Evolutionary conservation across 257 asterid species (phyloP).

Genomic region (Solanum etuberosum): DNA sequence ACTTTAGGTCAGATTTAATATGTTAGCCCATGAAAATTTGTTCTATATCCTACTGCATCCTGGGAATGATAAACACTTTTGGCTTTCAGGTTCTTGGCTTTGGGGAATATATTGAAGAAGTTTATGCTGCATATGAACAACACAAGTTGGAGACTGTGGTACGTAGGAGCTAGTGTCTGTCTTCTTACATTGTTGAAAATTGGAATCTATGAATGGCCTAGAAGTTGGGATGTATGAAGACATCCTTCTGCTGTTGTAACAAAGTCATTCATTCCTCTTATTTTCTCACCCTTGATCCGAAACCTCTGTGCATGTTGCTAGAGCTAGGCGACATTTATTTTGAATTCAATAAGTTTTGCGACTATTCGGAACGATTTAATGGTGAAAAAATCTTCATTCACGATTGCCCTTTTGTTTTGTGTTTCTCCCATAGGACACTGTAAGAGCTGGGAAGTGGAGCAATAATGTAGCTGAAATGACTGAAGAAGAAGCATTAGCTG

Average conservation of each 20-base stretch:
- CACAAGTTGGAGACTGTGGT: slow-evolving; percentile 84
- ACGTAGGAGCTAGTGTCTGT: background rate
- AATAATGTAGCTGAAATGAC: slow-evolving; percentile 85
- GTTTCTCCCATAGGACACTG: slow-evolving; percentile 46
- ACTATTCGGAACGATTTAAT: background rate
- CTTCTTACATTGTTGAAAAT: background rate
- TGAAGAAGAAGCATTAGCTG: slow-evolving; percentile 78
- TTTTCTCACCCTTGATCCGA: background rate
- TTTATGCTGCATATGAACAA: slow-evolving; percentile 88
- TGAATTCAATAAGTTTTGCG: background rate
- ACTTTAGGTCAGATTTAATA: background rate
- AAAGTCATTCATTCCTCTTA: background rate
- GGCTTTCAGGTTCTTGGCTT: slow-evolving; percentile 77
- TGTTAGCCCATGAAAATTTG: background rate
- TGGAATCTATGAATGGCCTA: background rate
- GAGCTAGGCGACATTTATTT: background rate
- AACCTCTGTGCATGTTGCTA: background rate
- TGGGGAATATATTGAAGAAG: slow-evolving; percentile 87
- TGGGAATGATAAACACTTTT: background rate
- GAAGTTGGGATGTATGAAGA: background rate
- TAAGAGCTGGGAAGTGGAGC: slow-evolving; percentile 64
- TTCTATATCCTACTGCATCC: background rate
- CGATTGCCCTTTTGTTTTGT: background rate
- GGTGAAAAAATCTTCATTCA: background rate
- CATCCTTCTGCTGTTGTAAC: background rate